Conservation (phyloP, 805 yeast genomes). For the Ogataea thermomethanolica region DNA sequence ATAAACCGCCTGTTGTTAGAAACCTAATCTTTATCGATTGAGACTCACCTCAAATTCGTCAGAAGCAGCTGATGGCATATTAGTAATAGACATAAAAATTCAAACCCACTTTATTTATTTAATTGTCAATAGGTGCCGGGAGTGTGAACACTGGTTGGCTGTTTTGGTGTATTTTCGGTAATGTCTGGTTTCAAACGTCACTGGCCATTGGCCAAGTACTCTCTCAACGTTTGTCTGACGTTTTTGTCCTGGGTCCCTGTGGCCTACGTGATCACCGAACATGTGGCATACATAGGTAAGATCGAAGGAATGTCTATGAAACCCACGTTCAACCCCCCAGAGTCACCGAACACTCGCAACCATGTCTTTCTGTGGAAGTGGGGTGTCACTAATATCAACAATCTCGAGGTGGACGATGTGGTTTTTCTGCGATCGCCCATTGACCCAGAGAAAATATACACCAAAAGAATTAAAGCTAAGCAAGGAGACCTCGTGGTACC, state of each 20-base stretch:
- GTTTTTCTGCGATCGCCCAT: conserved; percentile 74
- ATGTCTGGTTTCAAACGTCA: conserved; percentile 7
- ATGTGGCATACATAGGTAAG: conserved; percentile 67
- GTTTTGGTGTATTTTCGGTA: neutral
- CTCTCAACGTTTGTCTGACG: conserved; percentile 31
- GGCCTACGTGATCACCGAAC: conserved; percentile 60
- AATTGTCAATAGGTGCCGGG: conserved; percentile 1
- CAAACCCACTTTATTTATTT: neutral
- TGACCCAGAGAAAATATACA: conserved; percentile 71
- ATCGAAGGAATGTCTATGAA: conserved; percentile 84
- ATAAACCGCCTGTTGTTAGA: conserved; percentile 56
- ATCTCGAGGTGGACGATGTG: conserved; percentile 62
- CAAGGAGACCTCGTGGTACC: conserved; percentile 70
- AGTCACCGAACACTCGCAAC: conserved; percentile 41
- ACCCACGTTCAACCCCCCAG: conserved; percentile 79
- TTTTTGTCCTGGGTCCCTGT: conserved; percentile 80
- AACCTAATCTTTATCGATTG: neutral
- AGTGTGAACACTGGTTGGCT: neutral
- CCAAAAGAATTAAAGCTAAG: conserved; percentile 74
- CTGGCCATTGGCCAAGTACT: conserved; percentile 19
- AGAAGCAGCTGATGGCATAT: conserved; percentile 16
- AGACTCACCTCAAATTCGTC: conserved; percentile 24
- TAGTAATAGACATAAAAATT: neutral
- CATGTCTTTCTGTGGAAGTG: conserved; percentile 70
- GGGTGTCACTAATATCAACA: conserved; percentile 44